Evolutionary conservation across 345 rosid genomes (phyloP).

Genomic region (Euphorbia peplus): DNA sequence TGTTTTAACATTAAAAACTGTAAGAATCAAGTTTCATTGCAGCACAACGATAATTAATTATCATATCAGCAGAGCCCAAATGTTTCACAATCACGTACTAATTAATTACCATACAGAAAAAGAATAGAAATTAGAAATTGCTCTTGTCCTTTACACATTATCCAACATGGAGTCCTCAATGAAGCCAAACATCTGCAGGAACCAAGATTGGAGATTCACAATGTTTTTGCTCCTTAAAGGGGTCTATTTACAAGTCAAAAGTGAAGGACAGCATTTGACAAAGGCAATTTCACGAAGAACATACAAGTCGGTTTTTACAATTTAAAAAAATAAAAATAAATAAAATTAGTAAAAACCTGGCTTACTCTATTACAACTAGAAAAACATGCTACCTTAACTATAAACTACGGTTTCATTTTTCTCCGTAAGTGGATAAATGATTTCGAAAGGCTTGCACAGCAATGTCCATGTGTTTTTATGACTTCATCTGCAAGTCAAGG

Average conservation of each 20-base stretch:
- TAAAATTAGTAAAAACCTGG: conserved; percentile 4
- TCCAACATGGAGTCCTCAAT: not conserved
- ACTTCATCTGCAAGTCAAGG: not conserved
- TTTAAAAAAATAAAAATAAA: not conserved
- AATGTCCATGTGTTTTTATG: not conserved
- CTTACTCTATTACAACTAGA: not conserved
- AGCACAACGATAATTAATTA: not conserved
- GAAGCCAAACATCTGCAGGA: not conserved
- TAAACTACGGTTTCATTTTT: not conserved
- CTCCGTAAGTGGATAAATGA: not conserved
- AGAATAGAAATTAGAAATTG: not conserved
- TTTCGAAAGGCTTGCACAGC: not conserved
- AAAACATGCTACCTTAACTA: not conserved
- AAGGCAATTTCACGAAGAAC: not conserved
- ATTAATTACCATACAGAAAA: not conserved
- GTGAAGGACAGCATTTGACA: not conserved
- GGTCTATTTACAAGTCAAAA: not conserved
- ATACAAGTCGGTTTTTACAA: not conserved
- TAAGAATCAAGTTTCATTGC: not conserved
- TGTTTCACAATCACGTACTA: not conserved
- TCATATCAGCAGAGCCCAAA: not conserved
- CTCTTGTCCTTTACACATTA: not conserved
- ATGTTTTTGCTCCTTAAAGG: not conserved
- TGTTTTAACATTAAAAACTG: not conserved
- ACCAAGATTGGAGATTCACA: not conserved